Conservation (phyloP, 2,329 filamentous ascomycete genomes). For the Pezicula carpinea region DNA sequence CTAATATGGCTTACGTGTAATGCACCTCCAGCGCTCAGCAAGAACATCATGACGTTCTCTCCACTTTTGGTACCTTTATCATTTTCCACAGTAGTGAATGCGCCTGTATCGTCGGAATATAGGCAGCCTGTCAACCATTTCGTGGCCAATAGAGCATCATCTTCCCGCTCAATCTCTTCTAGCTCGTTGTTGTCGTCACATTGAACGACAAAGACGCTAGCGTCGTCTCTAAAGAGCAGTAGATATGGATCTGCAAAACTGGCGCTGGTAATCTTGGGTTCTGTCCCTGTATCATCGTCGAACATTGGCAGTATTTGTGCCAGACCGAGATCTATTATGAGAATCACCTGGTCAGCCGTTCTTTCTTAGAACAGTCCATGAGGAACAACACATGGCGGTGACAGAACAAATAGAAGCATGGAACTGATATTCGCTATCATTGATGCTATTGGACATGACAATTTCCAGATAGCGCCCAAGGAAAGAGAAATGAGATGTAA, state of each 20-base stretch:
- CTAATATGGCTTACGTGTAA: slow-evolving; percentile 56
- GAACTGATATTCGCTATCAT: slow-evolving; percentile 30
- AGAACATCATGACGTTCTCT: slow-evolving; percentile 64
- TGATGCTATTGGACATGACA: slow-evolving; percentile 34
- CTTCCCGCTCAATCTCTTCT: slow-evolving; percentile 69
- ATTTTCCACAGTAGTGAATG: slow-evolving; percentile 42
- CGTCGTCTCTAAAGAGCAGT: slow-evolving; percentile 77
- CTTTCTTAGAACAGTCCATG: slow-evolving; percentile 4
- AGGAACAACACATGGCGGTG: slow-evolving; percentile 13
- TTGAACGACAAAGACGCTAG: slow-evolving; percentile 71
- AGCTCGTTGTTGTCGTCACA: slow-evolving; percentile 80
- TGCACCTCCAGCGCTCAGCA: slow-evolving; percentile 71
- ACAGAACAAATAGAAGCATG: slow-evolving; percentile 24
- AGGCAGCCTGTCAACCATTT: slow-evolving; percentile 83
- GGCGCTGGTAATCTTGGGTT: slow-evolving; percentile 72
- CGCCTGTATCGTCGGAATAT: slow-evolving; percentile 62
- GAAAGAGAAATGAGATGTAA: slow-evolving; percentile 14
- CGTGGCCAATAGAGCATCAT: slow-evolving; percentile 49
- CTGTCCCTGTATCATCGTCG: slow-evolving; percentile 81
- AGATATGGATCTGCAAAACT: slow-evolving; percentile 87
- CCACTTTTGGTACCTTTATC: slow-evolving; percentile 35
- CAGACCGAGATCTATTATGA: slow-evolving; percentile 67
- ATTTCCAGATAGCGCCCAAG: slow-evolving; percentile 29
- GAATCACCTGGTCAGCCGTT: slow-evolving; percentile 10
- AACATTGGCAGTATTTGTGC: slow-evolving; percentile 89